Conservation (phyloP, 768 basidiomycete genomes). For the Chalciporus sphaerocephalus region DNA sequence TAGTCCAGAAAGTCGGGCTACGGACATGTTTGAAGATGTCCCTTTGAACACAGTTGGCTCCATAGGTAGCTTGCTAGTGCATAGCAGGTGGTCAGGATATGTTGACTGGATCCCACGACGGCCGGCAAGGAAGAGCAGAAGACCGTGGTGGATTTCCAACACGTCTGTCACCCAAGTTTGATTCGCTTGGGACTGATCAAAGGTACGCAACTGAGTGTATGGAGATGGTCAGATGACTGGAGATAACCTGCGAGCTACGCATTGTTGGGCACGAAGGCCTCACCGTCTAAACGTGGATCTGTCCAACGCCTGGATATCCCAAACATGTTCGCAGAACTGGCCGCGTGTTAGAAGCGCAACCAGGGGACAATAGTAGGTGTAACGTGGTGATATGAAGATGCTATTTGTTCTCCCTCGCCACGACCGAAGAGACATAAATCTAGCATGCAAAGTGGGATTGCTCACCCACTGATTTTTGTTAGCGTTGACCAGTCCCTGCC, state of each 20-base stretch:
- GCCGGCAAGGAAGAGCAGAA: background rate
- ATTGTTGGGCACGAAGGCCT: conserved; percentile 11
- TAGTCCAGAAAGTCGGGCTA: background rate
- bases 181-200: background rate
- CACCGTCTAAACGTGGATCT: conserved; percentile 27
- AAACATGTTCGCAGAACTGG: background rate
- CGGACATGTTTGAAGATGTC: background rate
- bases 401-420: conserved; percentile 13
- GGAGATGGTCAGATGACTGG: background rate
- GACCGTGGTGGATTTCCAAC: too few relatives aligned
- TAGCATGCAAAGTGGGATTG: conserved; percentile 4
- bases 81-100: too few relatives aligned
- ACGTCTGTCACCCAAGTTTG: background rate
- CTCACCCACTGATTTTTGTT: conserved; percentile 12
- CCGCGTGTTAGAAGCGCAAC: conserved; percentile 31
- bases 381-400: conserved; percentile 14
- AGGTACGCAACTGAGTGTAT: background rate
- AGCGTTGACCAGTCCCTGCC: conserved; percentile 27
- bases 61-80: too few relatives aligned
- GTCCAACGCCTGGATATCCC: background rate
- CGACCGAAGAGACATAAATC: conserved; percentile 9
- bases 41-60: too few relatives aligned
- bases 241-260: background rate
- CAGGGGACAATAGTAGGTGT: conserved; percentile 11
- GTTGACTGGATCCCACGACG: background rate